Percentiles rank a stretch among this genome's conserved stretches.
These are phyloP conservation scores for Cyclotella kingstonii DNA, from an alignment of 108 stramenopile genomes.

Conservation along the genomic window DNA sequence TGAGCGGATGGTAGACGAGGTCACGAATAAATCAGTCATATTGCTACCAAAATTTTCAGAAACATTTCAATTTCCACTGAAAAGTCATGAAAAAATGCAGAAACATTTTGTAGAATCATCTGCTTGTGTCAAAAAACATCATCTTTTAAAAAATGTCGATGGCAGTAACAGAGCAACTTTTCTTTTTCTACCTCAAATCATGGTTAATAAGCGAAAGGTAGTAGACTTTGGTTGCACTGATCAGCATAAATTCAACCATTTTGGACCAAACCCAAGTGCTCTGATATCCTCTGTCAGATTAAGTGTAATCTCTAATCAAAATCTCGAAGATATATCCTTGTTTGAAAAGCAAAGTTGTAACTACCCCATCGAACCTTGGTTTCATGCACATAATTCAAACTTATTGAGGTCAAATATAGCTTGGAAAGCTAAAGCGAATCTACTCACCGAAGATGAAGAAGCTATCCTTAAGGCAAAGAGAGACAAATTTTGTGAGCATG, in stretches of 20 bases:
- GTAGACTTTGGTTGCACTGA: background rate
- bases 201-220: background rate
- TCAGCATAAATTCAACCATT: background rate
- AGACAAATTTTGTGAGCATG: constrained; percentile 19
- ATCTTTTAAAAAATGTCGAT: constrained; percentile 12
- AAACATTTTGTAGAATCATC: constrained; percentile 27
- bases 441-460: background rate
- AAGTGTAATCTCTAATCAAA: background rate
- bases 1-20: too few species aligned
- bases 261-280: background rate
- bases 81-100: too few species aligned
- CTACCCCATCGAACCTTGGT: constrained; percentile 33
- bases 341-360: constrained; percentile 3
- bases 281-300: background rate
- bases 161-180: constrained; percentile 9
- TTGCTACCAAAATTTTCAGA: too few species aligned
- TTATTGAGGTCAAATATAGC: background rate
- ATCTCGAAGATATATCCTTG: background rate
- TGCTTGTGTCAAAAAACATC: constrained; percentile 15
- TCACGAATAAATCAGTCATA: too few species aligned
- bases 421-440: background rate
- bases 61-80: too few species aligned
- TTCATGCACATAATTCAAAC: background rate
- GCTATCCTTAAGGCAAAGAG: constrained; percentile 4
- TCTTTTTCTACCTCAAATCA: constrained; percentile 37